Evolutionary conservation across 768 basidiomycete species (phyloP).

Genomic region (Ramaria sp.): DNA sequence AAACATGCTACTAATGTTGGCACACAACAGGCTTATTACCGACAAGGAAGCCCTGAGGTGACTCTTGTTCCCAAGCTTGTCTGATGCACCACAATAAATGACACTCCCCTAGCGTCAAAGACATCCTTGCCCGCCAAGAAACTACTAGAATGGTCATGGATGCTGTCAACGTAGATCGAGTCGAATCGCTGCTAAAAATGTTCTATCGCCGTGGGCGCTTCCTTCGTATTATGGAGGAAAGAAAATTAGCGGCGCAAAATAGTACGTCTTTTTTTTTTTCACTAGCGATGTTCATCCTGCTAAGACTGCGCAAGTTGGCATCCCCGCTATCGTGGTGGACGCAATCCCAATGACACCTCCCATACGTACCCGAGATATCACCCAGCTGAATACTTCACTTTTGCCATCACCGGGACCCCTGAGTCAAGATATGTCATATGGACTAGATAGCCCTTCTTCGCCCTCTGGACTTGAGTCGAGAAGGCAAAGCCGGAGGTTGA

Average conservation of each 20-base stretch:
- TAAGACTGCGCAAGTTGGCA: conserved; percentile 28
- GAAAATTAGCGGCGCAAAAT: conserved; percentile 21
- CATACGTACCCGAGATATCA: conserved; percentile 43
- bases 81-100: background rate
- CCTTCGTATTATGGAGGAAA: conserved; percentile 38
- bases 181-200: conserved; percentile 67
- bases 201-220: conserved; percentile 65
- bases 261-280: conserved; percentile 13
- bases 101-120: conserved; percentile 51
- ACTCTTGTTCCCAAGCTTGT: conserved; percentile 21
- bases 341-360: conserved; percentile 43
- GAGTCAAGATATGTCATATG: conserved; percentile 34
- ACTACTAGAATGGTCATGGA: conserved; percentile 74
- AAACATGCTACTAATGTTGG: conserved; percentile 75
- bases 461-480: conserved; percentile 40
- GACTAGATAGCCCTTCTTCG: conserved; percentile 29
- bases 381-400: conserved; percentile 14
- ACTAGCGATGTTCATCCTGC: background rate
- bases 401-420: background rate
- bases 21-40: conserved; percentile 86
- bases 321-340: conserved; percentile 61
- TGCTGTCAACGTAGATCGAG: conserved; percentile 75
- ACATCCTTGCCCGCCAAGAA: conserved; percentile 64
- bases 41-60: conserved; percentile 84
- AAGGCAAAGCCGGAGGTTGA: conserved; percentile 33